Conservation (phyloP, 2,329 filamentous ascomycete genomes). For the Mycocentrospora acerina region DNA sequence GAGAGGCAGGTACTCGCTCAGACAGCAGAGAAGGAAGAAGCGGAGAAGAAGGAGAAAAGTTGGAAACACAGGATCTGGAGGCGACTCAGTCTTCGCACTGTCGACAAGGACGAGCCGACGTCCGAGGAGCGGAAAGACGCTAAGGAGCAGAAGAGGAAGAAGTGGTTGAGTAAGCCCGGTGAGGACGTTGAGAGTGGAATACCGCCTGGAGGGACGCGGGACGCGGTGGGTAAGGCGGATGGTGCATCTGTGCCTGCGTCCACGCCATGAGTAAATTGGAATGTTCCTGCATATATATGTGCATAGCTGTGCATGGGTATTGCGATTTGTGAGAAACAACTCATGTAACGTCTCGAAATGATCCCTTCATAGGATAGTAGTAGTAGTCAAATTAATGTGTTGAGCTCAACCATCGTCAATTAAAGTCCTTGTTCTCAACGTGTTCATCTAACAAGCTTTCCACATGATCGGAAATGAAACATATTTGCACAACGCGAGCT, state of each 20-base stretch:
- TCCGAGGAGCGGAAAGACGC: slow-evolving; percentile 20
- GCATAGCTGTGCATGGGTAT: not conserved
- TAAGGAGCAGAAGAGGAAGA: slow-evolving; percentile 27
- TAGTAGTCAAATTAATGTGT: not conserved
- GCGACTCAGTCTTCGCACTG: slow-evolving; percentile 20
- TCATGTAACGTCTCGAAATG: no score
- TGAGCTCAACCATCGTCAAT: not conserved
- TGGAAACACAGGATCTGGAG: slow-evolving; percentile 34
- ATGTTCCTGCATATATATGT: slow-evolving; percentile 15
- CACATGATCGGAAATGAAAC: no score
- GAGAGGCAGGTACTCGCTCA: slow-evolving; percentile 55
- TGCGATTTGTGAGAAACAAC: no score
- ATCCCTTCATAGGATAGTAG: no score
- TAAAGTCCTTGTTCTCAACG: no score
- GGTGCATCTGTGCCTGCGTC: slow-evolving; percentile 7
- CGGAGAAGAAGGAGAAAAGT: slow-evolving; percentile 39
- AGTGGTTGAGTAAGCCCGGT: slow-evolving; percentile 32
- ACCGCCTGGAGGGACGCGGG: slow-evolving; percentile 35
- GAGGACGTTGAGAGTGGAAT: slow-evolving; percentile 41
- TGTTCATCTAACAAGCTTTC: no score
- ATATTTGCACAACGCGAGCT: no score
- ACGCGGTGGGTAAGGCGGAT: slow-evolving; percentile 9
- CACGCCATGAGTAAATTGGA: not conserved
- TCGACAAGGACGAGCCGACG: slow-evolving; percentile 18
- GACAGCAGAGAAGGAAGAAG: slow-evolving; percentile 49